phyloP scores from a whole-genome alignment of 2,329 filamentous ascomycete genomes.

The Claviceps sp. region DNA sequence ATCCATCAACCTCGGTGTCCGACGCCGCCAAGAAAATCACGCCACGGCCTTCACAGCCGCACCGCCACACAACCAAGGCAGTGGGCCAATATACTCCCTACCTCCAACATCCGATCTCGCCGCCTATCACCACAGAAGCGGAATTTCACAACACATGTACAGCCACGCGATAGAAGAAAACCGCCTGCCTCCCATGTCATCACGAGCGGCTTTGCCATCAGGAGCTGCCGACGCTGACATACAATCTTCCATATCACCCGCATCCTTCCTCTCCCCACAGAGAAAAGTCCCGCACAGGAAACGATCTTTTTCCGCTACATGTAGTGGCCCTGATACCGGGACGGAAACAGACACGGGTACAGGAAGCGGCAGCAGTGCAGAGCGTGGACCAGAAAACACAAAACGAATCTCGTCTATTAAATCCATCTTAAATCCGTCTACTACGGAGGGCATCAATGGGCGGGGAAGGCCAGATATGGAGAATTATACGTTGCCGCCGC shows the following conservation, averaged over 20 bases:
- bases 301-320: slow-evolving; percentile 51
- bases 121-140: slow-evolving; percentile 36
- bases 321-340: slow-evolving; percentile 31
- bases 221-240: slow-evolving; percentile 31
- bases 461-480: slow-evolving; percentile 22
- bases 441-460: slow-evolving; percentile 11
- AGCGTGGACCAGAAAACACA: slow-evolving; percentile 32
- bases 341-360: slow-evolving; percentile 13
- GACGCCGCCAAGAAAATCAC: slow-evolving; percentile 30
- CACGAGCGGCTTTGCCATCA: slow-evolving; percentile 8
- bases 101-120: slow-evolving; percentile 31
- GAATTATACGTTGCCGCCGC: slow-evolving; percentile 27
- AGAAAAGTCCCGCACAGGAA: slow-evolving; percentile 30
- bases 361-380: slow-evolving; percentile 27
- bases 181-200: slow-evolving; percentile 41
- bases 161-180: slow-evolving; percentile 42
- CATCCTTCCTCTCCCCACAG: slow-evolving; percentile 43
- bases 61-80: slow-evolving; percentile 25
- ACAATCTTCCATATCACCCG: slow-evolving; percentile 45
- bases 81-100: slow-evolving; percentile 30
- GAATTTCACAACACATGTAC: slow-evolving; percentile 22
- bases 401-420: slow-evolving; percentile 63
- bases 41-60: slow-evolving; percentile 35
- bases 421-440: slow-evolving; percentile 54
- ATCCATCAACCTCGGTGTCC: slow-evolving; percentile 48